Evolutionary conservation across 2,329 filamentous ascomycete species (phyloP), one percentile per base, ranked within the genome.

Genomic region (Claviceps citrina): DNA sequence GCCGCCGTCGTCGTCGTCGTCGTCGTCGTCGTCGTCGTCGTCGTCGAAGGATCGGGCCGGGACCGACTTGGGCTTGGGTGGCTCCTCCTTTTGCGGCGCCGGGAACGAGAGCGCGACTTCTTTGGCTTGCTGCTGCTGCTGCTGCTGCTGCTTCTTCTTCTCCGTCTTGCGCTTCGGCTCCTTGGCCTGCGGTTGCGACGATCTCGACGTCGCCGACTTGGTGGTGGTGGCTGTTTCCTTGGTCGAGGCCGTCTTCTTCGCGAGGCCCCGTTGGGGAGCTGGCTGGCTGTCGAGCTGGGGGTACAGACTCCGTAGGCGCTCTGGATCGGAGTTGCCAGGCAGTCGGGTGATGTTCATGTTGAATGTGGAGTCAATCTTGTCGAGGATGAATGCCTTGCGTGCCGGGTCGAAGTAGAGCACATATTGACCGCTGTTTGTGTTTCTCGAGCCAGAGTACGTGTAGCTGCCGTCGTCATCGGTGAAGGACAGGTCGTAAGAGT

Each of bases 271-370:
- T 44, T 48, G 47, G 12, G 31, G 46, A 42, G 39, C 47, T 49
- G 15, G 44, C 38, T 55, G 32, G 47, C 43, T 58, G 19, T 67
- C 65, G 28, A 91, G 67, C 44, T 84, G 83, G 8, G 76, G 67
- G 53, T 84, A 78, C 52, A 79, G 70, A 37, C 75, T 70, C 36
- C 73, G 69, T 31, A 93, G 66, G 51, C 70, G 74, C 24, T 73
- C 71, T 39, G 69, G 60, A 48, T 84, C 74, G 40, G 68, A 64
- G 51, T 80, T 78, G 47, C 68, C 72, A 2, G 81, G 83, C 12
- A 76, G 76, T 41, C 71, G 75, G 39, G 73, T 76, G 40, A 94
- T 63, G 58, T 94, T 95, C 79, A 94, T 87, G 52, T 84, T 79
- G 60, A 93, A 81, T 30, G 78, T 78, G n/a, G 78, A 81, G 54